phyloP scores from a whole-genome alignment of 768 basidiomycete genomes.

The Lentinula raphanica region DNA sequence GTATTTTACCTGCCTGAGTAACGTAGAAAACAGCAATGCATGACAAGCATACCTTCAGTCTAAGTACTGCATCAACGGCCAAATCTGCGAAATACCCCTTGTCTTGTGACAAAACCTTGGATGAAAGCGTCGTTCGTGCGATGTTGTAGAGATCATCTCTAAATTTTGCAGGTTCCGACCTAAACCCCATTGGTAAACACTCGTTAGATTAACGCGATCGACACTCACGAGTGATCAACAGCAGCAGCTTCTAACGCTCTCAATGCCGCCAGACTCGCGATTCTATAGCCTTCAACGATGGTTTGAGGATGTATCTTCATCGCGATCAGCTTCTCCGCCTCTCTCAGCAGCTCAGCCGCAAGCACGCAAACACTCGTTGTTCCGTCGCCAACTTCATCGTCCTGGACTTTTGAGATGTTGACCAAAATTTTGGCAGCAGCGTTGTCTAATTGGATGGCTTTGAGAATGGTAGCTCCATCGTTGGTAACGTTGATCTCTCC shows the following conservation, averaged over 20 bases:
- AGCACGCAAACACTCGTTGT: slow-evolving; percentile 90
- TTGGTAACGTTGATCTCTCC: slow-evolving; percentile 97
- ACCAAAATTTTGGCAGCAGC: slow-evolving; percentile 99
- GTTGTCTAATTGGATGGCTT: slow-evolving; percentile 96
- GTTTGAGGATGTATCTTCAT: slow-evolving; percentile 97
- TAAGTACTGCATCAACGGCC: slow-evolving; percentile 92
- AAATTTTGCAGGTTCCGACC: slow-evolving; percentile 70
- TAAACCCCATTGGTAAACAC: slow-evolving; percentile 21
- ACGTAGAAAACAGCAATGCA: not conserved
- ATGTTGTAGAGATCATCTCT: slow-evolving; percentile 93
- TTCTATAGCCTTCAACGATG: slow-evolving; percentile 93
- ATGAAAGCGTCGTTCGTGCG: slow-evolving; percentile 90
- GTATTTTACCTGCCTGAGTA: slow-evolving; percentile 2
- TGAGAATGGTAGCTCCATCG: slow-evolving; percentile 97
- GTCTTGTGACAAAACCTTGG: slow-evolving; percentile 94
- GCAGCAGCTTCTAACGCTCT: slow-evolving; percentile 80
- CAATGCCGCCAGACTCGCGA: slow-evolving; percentile 82
- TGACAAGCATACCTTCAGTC: slow-evolving; percentile 62
- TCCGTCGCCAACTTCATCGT: slow-evolving; percentile 97
- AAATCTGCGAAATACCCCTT: slow-evolving; percentile 98
- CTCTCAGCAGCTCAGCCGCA: slow-evolving; percentile 84
- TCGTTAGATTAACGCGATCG: not conserved
- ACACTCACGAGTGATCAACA: slow-evolving; percentile 72
- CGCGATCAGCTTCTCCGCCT: slow-evolving; percentile 91
- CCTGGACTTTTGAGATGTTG: slow-evolving; percentile 99